Evolutionary conservation across 768 basidiomycete genomes (phyloP), one percentile per base, ranked within the genome.

Genomic region (Cystobasidium tubakii): DNA sequence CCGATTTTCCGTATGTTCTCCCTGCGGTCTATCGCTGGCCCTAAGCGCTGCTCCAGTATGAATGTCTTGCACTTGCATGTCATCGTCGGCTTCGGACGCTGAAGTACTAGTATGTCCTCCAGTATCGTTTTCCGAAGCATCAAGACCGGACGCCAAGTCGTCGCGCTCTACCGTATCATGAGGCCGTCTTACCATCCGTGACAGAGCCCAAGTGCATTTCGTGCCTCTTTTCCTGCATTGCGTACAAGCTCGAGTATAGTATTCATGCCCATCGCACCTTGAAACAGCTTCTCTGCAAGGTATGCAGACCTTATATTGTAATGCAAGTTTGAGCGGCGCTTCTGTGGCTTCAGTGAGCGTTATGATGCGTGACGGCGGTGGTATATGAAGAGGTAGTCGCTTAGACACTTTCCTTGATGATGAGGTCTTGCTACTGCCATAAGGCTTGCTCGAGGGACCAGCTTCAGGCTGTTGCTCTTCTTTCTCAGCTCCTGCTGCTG

Each of bases 221-320:
- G 25, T 44, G 3, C 43, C 25, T 21, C 39, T 36, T 6, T 27
- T 36, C 25, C 34, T 65, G 42, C 63, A 65, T 43, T 65, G 63
- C 13, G 25, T 65, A 25, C 63, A 65, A 27, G 63, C 29, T 42
- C 31, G 31, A 17, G 63, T 65, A 42, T 7, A 65, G n/a, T 65
- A 39, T 34, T 65, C 34, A 31, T 65, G 63, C 31, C 63, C 63
- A 65, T 65, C 63, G 23, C 63, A 65, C 2, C 63, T 12, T 3
- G 63, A 65, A 6, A 27, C 25, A 15, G 31, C 31, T 42, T 27
- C 34, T 27, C 63, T 34, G 23, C 63, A 65, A 27, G 34, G 34
- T 10, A 44, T 27, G 25, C 63, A 65, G 13, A 43, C 33, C 6
- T 29, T 44, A 25, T 65, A 65, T 44, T 42, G 33, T 43, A 65